These are phyloP conservation scores for Elongisporangium anandrum DNA, from an alignment of 352 stramenopile species.

Conservation along the genomic window DNA sequence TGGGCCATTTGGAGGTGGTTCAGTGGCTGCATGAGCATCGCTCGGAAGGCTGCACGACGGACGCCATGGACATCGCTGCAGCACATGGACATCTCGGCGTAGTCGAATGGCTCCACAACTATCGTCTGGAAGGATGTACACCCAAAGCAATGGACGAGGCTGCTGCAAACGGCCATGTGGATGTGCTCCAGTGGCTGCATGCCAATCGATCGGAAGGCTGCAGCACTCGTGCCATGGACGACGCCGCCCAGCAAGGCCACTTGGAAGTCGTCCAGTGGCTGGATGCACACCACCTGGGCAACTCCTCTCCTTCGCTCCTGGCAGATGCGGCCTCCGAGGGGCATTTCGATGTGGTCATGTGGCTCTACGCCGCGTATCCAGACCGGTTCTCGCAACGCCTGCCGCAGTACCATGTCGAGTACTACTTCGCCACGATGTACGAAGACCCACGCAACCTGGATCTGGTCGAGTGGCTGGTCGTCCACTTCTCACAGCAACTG, in stretches of 20 bases:
- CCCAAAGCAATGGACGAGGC: constrained; percentile 20
- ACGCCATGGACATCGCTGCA: constrained; percentile 12
- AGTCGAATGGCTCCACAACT: constrained; percentile 5
- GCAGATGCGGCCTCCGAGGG: background rate
- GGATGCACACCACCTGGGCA: background rate
- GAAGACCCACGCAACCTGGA: background rate
- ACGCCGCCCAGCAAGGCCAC: constrained; percentile 22
- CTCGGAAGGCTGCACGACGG: constrained; percentile 11
- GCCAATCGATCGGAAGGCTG: constrained; percentile 23
- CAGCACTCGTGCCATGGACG: constrained; percentile 25
- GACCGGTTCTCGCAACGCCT: background rate
- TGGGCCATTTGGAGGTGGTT: constrained; percentile 6
- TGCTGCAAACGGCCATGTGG: constrained; percentile 14
- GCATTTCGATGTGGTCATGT: background rate
- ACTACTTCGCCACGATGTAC: background rate
- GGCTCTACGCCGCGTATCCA: background rate
- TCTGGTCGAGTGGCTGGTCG: background rate
- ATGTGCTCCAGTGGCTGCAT: constrained; percentile 26
- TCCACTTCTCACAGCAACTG: background rate
- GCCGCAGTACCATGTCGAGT: background rate
- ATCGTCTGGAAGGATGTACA: constrained; percentile 14
- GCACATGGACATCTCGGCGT: background rate
- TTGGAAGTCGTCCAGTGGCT: constrained; percentile 17
- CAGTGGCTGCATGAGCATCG: constrained; percentile 10
- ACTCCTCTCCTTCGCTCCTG: background rate